A percentile compares a stretch with the other conserved stretches of the same genome.
Conservation (phyloP, 805 yeast genomes). For the Kodamaea hsintzibuensis region DNA sequence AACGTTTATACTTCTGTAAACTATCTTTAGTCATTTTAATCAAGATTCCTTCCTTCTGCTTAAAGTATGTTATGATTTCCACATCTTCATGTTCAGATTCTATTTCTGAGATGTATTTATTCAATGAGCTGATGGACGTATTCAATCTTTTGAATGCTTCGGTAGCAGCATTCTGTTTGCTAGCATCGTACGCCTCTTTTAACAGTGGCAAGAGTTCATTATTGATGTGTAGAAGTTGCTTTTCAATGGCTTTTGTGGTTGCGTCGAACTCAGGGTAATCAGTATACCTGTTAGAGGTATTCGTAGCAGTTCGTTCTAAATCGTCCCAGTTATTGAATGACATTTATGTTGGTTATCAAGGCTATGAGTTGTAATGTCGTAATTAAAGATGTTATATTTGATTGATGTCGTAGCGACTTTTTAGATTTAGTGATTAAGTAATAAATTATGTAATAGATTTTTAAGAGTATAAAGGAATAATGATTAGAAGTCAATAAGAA, state of each 20-base stretch:
- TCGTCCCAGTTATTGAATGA: slow-evolving; percentile 33
- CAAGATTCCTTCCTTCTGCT: slow-evolving; percentile 40
- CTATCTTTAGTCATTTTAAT: slow-evolving; percentile 30
- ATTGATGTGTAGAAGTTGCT: slow-evolving; percentile 31
- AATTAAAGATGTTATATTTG: neutral
- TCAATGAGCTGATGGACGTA: slow-evolving; percentile 28
- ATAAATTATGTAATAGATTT: too few species aligned
- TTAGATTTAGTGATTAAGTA: neutral
- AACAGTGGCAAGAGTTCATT: slow-evolving; percentile 18
- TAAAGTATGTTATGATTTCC: slow-evolving; percentile 36
- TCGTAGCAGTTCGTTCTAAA: slow-evolving; percentile 26
- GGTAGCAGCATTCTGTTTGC: slow-evolving; percentile 22
- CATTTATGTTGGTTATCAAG: slow-evolving; percentile 13
- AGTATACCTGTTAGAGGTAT: slow-evolving; percentile 26
- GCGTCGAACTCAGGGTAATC: slow-evolving; percentile 45
- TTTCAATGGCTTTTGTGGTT: slow-evolving; percentile 32
- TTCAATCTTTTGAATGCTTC: slow-evolving; percentile 31
- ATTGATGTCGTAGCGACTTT: neutral
- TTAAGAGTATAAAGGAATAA: too few species aligned
- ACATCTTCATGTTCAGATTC: slow-evolving; percentile 40
- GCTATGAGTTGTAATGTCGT: neutral
- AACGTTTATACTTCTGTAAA: slow-evolving; percentile 11
- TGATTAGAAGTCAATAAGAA: too few species aligned
- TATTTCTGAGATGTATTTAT: slow-evolving; percentile 27
- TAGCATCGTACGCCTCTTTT: slow-evolving; percentile 11